phyloP scores from a whole-genome alignment of 2,329 filamentous ascomycete species.

The Emericellopsis atlantica region DNA sequence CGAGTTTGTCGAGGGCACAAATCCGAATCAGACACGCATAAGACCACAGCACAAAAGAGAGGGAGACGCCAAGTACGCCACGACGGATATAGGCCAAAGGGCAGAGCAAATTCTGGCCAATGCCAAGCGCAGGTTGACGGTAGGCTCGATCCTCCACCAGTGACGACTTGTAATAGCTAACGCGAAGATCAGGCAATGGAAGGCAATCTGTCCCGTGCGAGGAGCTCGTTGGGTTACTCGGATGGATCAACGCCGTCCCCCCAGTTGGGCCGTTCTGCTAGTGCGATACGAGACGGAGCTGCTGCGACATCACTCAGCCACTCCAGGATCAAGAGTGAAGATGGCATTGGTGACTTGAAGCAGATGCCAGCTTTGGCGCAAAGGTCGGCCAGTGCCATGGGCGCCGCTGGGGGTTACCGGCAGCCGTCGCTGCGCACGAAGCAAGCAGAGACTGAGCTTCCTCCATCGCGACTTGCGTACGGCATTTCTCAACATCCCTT shows the following conservation, averaged over 20 bases:
- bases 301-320: constrained; percentile 8
- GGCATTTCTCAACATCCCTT: constrained; percentile 25
- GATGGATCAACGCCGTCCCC: constrained; percentile 41
- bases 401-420: constrained; percentile 44
- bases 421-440: constrained; percentile 27
- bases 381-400: constrained; percentile 52
- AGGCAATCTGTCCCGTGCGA: constrained; percentile 71
- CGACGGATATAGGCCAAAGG: constrained; percentile 63
- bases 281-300: constrained; percentile 10
- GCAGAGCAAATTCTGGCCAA: constrained; percentile 88
- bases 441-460: neutral
- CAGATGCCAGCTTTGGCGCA: constrained; percentile 21
- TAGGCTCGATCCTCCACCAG: constrained; percentile 29
- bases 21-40: constrained; percentile 7
- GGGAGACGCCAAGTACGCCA: constrained; percentile 51
- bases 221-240: constrained; percentile 45
- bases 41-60: constrained; percentile 1
- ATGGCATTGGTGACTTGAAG: constrained; percentile 7
- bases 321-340: constrained; percentile 19
- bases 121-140: constrained; percentile 78
- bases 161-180: constrained; percentile 5
- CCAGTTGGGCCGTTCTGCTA: constrained; percentile 20
- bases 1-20: constrained; percentile 35
- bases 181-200: constrained; percentile 64
- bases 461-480: constrained; percentile 1